Conservation (phyloP, 2,329 filamentous ascomycete genomes). For the Colletotrichum gloeosporioides region DNA sequence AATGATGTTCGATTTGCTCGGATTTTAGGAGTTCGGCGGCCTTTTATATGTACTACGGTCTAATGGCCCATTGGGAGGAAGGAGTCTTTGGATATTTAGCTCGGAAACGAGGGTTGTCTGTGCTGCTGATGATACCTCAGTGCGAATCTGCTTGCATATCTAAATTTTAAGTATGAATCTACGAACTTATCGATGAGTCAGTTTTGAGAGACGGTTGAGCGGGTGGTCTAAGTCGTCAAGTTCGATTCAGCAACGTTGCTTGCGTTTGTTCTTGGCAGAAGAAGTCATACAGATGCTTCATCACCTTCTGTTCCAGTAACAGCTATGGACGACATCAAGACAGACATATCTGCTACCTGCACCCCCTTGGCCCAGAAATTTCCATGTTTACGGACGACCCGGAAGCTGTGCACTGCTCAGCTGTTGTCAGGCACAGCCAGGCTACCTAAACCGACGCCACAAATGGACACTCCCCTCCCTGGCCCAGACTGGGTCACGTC, state of each 20-base stretch:
- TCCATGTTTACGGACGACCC: not conserved
- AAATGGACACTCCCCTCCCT: not conserved
- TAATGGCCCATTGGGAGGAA: not conserved
- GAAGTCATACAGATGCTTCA: not conserved
- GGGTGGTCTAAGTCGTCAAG: not conserved
- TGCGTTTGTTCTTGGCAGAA: not conserved
- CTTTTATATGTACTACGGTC: not conserved
- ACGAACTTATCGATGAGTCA: not conserved
- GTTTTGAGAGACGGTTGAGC: not conserved
- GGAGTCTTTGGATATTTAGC: slow-evolving; percentile 10
- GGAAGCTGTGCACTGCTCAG: not conserved
- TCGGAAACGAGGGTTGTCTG: slow-evolving; percentile 6
- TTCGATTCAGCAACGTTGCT: not conserved
- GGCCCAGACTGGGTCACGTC: not conserved
- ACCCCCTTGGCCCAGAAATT: not conserved
- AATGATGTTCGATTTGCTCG: slow-evolving; percentile 4
- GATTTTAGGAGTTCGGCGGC: slow-evolving; percentile 14
- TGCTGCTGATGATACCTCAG: slow-evolving; percentile 17
- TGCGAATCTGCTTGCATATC: not conserved
- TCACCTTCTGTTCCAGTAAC: not conserved
- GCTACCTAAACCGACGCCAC: not conserved
- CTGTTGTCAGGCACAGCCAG: not conserved
- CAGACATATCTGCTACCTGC: not conserved
- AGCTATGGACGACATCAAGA: not conserved
- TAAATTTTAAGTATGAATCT: slow-evolving; percentile 6